Evolutionary conservation across 257 asterid genomes (phyloP), one percentile per base, ranked within the genome.

Genomic region (Knoxia roxburghii): DNA sequence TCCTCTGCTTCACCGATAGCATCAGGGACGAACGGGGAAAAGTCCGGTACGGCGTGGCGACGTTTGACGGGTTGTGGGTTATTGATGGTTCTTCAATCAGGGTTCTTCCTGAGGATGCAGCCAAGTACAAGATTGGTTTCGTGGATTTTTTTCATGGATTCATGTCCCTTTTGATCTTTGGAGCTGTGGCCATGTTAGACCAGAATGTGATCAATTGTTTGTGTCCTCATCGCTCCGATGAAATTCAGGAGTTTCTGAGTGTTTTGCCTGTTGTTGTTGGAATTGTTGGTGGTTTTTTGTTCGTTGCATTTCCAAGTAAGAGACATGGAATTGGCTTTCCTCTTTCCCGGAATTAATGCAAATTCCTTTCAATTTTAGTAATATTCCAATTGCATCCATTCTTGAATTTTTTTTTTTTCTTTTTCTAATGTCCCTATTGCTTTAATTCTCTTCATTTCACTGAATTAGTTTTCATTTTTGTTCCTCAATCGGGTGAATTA

Each of bases 271-370:
- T 87, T 73, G 65, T 63, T n/a, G 82, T 85, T 61, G 98, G 98
- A 40, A 72, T 82, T 21, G 27, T 89, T 7, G 86, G 95, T 55
- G 83, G 91, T 72, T 11, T 84, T 14, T 32, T 92, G 74, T 92
- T 92, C 57, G 39, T 89, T 24, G 18, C 72, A 2, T 85, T 86
- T 48, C 98, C 98, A 1, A 76, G 87, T 18, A 84, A 50, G 58
- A 76, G 97, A 8, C 97, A 89, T 64, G 98, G 98, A 40, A 80
- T 92, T 13, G 98, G 97, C 2, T 92, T 89, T 30, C 98, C 98
- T 29, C 89, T 92, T 50, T 87, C 98, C 0, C 78, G 78, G 59
- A 43, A 50, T 53, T 90, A 76, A 77, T 54, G 17, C 45, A 10
- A 11, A 7, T 35, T 48, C 40, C 20, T 9, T 18, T 48, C 4